These are phyloP conservation scores for Colletotrichum lupini DNA, from an alignment of 2,329 filamentous ascomycete genomes.

Conservation along the genomic window DNA sequence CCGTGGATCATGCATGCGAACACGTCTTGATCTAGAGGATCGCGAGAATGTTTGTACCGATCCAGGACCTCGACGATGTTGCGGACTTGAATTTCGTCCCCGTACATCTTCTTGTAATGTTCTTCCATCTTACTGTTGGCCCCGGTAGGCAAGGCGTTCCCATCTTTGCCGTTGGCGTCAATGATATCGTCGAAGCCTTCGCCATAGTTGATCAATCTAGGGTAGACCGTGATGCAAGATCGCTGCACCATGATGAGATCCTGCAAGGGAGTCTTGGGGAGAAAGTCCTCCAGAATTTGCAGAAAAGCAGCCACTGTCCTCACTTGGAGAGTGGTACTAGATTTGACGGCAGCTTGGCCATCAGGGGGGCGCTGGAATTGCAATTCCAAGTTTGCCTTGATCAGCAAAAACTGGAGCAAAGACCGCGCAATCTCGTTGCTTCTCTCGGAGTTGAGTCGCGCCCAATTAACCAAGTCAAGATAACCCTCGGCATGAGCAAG, in stretches of 20 bases:
- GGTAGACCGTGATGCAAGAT: slow-evolving; percentile 91
- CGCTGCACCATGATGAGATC: slow-evolving; percentile 86
- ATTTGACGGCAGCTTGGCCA: slow-evolving; percentile 62
- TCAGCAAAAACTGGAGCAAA: slow-evolving; percentile 82
- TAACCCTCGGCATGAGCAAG: slow-evolving; percentile 83
- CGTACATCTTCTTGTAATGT: slow-evolving; percentile 98
- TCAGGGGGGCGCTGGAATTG: slow-evolving; percentile 78
- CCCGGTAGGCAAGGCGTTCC: slow-evolving; percentile 82
- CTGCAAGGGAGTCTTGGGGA: slow-evolving; percentile 67
- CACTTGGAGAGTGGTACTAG: slow-evolving; percentile 81
- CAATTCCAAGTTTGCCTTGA: slow-evolving; percentile 86
- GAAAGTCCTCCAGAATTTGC: slow-evolving; percentile 79
- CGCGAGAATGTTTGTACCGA: slow-evolving; percentile 87
- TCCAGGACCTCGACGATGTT: slow-evolving; percentile 87
- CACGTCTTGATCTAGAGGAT: slow-evolving; percentile 88
- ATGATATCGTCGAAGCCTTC: slow-evolving; percentile 93
- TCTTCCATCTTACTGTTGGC: slow-evolving; percentile 96
- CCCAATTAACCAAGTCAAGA: slow-evolving; percentile 86
- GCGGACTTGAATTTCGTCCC: slow-evolving; percentile 86
- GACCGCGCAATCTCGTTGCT: slow-evolving; percentile 75
- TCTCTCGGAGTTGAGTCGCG: slow-evolving; percentile 75
- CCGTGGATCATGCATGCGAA: slow-evolving; percentile 99
- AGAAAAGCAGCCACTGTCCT: slow-evolving; percentile 87
- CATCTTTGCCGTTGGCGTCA: slow-evolving; percentile 81
- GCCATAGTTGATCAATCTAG: slow-evolving; percentile 94